Base-by-base conservation (phyloP, 495 filamentous ascomycete genomes). In the Penicillium maclennaniae region DNA sequence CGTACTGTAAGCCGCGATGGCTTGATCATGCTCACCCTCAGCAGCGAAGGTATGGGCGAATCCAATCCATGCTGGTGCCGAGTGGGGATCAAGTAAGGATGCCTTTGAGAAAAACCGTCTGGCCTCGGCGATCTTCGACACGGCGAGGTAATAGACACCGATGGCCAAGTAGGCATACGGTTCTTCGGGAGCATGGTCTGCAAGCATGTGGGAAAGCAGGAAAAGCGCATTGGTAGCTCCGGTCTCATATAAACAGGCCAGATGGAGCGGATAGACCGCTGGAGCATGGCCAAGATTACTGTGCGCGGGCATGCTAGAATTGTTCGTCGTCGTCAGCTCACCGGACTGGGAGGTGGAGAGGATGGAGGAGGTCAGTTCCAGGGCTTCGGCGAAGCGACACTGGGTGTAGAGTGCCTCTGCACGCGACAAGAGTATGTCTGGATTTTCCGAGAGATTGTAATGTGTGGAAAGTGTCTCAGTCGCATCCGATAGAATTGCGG, bases 1-100 rank as follows among this genome's bases (percentile, higher is more conserved):
- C 14, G 93, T 99, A 36, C 88, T 93, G 76, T 99, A 99, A 7
- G 95, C 93, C 15, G 92, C 92, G 55, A 99, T 96, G 47, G 93
- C 93, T 72, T 99, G 93, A 65, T 99, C 93, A 70, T 97, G 91
- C 70, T 99, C 93, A 48, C 95, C 93, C 70, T 99, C 93, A n/a
- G 92, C 92, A n/a, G 93, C 95, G 66, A 99, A 99, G 0, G 95
- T 99, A 73, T 99, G 93, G 20, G 93, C 93, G 70, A 99, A 99
- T 8, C 93, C 93, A 54, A 99, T 97, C 93, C 93, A 99, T 37
- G 93, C 93, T 6, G 95, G 89, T 6, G 93, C 95, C 60, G 95
- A 97, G 72, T 97, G 93, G 26, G 93, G 89, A 65, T 99, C 91
- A 82, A 99, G 88, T 79, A 96, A 87, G 56, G 86, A 91, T 12